These are phyloP conservation scores for Lepidium campestre DNA, from an alignment of 441 rosid species.

Conservation along the genomic window DNA sequence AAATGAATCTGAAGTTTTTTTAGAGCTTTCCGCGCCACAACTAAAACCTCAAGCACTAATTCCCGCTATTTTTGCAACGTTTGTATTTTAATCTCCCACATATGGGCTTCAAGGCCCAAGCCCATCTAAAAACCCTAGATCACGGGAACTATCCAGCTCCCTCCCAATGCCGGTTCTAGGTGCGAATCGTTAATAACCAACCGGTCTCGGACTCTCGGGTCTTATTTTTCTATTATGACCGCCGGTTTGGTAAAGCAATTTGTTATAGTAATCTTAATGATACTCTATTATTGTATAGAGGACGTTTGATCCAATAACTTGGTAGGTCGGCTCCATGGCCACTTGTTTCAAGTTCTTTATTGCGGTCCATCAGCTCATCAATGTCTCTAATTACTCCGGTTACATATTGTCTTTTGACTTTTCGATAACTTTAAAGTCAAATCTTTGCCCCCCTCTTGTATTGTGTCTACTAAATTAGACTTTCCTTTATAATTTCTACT, in stretches of 20 bases:
- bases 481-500: neutral
- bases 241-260: no score
- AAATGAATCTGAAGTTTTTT: neutral
- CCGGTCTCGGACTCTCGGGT: no score
- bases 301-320: neutral
- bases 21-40: slow-evolving; percentile 23
- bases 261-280: no score
- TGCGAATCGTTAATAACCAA: no score
- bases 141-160: no score
- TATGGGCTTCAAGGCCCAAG: neutral
- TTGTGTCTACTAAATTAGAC: neutral
- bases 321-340: neutral
- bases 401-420: neutral
- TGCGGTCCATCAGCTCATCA: neutral
- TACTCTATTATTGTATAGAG: neutral
- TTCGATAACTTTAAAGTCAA: neutral
- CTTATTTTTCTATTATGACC: no score
- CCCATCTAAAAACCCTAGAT: neutral
- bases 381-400: neutral
- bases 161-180: no score
- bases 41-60: neutral
- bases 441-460: neutral
- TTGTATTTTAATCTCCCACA: neutral
- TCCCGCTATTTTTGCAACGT: slow-evolving; percentile 17
- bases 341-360: neutral